Evolutionary conservation across 345 rosid genomes (phyloP), one percentile per base, ranked within the genome.

Genomic region (Pugionium dolabratum): DNA sequence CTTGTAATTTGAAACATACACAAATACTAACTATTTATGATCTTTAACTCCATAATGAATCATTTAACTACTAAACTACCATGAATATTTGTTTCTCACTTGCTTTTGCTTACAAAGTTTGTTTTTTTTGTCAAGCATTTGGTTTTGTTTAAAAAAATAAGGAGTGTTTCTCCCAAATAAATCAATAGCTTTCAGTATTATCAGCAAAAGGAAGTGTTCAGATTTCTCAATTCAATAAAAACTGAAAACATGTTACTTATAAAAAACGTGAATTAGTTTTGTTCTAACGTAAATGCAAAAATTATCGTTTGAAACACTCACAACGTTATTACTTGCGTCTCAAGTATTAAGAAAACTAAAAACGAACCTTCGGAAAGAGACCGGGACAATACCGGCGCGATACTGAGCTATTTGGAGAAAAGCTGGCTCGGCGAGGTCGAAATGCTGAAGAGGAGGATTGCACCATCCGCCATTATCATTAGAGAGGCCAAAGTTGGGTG

Each of bases 381-480:
- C 74, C 10, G 98, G 98, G 45, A 93, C 98, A 31, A 93, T 93
- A 39, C 98, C 98, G 4, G 98, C 97, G 0, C 85, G 73, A 79
- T 93, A 93, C 26, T 93, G 97, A 59, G 98, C 98, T 43, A 93
- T 90, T 9, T 87, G 94, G 64, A 88, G 71, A 84, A 90, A 93
- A 56, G 96, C 94, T 11, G 98, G 98, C 71, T 93, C 96, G 2
- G 98, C 98, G 76, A 93, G 40, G 73, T 93, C 98, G 10, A 93
- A 93, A 76, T 93, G 98, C 50, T 93, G 85, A 35, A 93, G 96
- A 35, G 98, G 98, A 70, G 98, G 97, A 62, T 93, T 93, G 77
- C 98, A 93, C 98, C 98, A 93, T 6, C 98, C 98, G 32, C 98
- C 98, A 7, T 93, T 88, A 78, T 84, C 85, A 6, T 90, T 93